Percentiles rank a stretch among this genome's conserved stretches.
Conservation (phyloP, 108 stramenopile species). For the Poteriospumella lacustris region DNA sequence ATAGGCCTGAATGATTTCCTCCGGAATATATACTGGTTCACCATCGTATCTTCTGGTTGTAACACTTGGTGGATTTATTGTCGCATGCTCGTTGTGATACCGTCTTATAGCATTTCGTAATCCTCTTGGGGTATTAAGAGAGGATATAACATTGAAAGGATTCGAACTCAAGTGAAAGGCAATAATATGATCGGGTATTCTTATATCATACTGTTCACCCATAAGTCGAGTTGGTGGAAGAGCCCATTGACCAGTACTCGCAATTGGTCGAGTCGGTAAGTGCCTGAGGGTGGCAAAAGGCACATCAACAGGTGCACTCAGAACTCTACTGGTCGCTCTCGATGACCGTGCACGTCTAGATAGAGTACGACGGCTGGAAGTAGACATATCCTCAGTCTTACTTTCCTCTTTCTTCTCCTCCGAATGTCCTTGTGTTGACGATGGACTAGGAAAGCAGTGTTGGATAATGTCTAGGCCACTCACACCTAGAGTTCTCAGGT, state of each 20-base stretch:
- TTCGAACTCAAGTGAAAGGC: constrained; percentile 2
- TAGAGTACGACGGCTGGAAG: constrained; percentile 6
- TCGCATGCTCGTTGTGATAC: constrained; percentile 6
- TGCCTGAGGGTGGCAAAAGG: constrained; percentile 2
- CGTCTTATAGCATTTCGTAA: constrained; percentile 8
- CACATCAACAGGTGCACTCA: constrained; percentile 6
- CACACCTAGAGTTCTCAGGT: constrained; percentile 6
- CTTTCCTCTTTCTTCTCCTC: neutral
- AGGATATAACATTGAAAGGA: constrained; percentile 8
- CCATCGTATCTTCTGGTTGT: constrained; percentile 7
- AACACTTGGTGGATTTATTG: constrained; percentile 8
- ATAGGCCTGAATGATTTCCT: constrained; percentile 7
- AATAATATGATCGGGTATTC: neutral
- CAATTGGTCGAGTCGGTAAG: constrained; percentile 6
- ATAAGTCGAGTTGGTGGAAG: constrained; percentile 7
- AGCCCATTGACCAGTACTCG: constrained; percentile 6
- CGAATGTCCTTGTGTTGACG: constrained; percentile 6
- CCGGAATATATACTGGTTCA: constrained; percentile 7
- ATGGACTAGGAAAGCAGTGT: neutral
- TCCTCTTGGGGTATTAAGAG: constrained; percentile 7
- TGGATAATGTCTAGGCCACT: constrained; percentile 7
- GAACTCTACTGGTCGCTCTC: neutral
- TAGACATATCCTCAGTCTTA: neutral
- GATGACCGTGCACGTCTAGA: constrained; percentile 6
- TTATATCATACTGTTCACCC: constrained; percentile 8